Evolutionary conservation across 2,329 filamentous ascomycete genomes (phyloP).

Genomic region (Albophoma yamanashiensis): DNA sequence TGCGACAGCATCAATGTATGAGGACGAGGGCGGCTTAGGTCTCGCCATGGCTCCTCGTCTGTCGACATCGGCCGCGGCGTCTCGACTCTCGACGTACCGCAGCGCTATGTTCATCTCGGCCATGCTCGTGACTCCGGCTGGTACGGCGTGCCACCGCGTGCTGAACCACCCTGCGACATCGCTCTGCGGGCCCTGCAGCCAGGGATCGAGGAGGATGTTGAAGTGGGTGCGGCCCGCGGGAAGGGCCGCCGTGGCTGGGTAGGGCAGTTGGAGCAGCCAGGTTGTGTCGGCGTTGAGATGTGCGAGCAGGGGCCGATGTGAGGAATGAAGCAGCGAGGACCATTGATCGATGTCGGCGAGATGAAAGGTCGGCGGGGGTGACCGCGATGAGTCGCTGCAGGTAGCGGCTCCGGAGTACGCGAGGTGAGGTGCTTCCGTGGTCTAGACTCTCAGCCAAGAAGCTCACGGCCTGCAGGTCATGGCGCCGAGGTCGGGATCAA

Average conservation of each 20-base stretch:
- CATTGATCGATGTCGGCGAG: constrained; percentile 8
- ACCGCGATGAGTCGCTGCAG: not conserved
- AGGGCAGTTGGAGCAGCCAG: constrained; percentile 56
- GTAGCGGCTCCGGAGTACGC: not conserved
- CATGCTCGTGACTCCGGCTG: constrained; percentile 43
- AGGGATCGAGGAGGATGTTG: constrained; percentile 57
- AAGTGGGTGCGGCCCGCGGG: constrained; percentile 40
- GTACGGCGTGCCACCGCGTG: constrained; percentile 49
- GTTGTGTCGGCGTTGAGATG: constrained; percentile 59
- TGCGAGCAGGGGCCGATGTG: constrained; percentile 35
- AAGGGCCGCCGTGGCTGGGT: constrained; percentile 27
- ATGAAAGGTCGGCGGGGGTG: not conserved
- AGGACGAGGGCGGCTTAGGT: not conserved
- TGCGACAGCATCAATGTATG: constrained; percentile 43
- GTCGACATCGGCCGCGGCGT: constrained; percentile 3
- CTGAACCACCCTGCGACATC: constrained; percentile 56
- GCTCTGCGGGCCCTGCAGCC: constrained; percentile 50
- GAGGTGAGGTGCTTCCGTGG: too few species aligned
- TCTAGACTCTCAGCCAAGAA: not conserved
- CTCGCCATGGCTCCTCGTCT: not conserved
- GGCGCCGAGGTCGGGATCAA: not conserved
- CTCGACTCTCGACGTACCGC: constrained; percentile 30
- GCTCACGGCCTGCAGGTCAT: not conserved
- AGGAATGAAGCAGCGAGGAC: constrained; percentile 8
- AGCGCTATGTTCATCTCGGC: constrained; percentile 42